Evolutionary conservation across 371 early-diverging fungal genomes (phyloP).

Genomic region (Apophysomyces ossiformis): DNA sequence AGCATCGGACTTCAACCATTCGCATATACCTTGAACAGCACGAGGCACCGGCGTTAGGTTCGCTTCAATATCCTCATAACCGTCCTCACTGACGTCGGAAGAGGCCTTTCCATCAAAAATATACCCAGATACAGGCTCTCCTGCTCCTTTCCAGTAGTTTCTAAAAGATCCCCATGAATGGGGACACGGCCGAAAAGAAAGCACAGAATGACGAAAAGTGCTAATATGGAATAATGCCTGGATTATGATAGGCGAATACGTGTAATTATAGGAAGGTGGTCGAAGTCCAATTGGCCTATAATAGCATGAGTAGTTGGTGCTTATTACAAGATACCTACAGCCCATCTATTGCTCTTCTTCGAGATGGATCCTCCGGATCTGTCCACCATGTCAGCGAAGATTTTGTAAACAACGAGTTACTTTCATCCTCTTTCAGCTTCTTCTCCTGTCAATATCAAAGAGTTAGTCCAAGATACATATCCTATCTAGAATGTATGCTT

Average conservation of each 20-base stretch:
- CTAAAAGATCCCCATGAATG: slow-evolving; percentile 35
- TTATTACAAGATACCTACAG: slow-evolving; percentile 24
- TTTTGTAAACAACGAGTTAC: slow-evolving; percentile 8
- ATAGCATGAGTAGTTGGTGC: not conserved
- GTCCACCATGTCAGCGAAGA: slow-evolving; percentile 48
- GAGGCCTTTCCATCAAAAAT: not conserved
- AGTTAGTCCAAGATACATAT: not conserved
- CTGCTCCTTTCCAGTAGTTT: slow-evolving; percentile 49
- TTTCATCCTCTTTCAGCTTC: not conserved
- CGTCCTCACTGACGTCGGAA: not conserved
- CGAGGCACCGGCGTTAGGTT: not conserved
- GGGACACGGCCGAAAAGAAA: slow-evolving; percentile 38
- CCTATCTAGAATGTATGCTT: not conserved
- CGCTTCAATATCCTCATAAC: not conserved
- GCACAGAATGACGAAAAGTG: slow-evolving; percentile 34
- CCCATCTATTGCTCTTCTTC: slow-evolving; percentile 24
- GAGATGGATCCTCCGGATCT: slow-evolving; percentile 45
- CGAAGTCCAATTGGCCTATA: slow-evolving; percentile 47
- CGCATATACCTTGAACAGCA: not conserved
- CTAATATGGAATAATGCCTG: slow-evolving; percentile 48
- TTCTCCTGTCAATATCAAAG: not conserved
- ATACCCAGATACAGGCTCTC: slow-evolving; percentile 35
- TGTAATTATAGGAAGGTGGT: slow-evolving; percentile 43
- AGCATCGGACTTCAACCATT: too few species aligned
- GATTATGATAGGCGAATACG: slow-evolving; percentile 40